Evolutionary conservation across 345 rosid species (phyloP).

Genomic region (Stellera chamaejasme): DNA sequence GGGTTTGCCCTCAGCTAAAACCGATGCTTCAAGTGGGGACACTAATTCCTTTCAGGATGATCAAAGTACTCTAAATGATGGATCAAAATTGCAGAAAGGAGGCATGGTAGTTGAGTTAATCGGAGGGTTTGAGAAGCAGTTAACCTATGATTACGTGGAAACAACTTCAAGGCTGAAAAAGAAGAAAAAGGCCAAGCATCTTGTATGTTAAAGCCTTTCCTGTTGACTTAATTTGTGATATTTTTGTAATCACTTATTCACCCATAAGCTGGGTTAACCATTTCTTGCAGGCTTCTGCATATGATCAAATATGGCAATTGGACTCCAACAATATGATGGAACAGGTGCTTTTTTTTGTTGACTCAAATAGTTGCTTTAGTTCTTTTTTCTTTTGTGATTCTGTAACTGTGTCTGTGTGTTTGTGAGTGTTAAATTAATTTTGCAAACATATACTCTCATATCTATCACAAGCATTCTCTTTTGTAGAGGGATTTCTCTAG

Average conservation of each 20-base stretch:
- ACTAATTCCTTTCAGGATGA: slow-evolving; percentile 96
- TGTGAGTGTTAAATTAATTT: neutral
- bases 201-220: slow-evolving; percentile 34
- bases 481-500: slow-evolving; percentile 68
- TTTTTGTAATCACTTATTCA: too few relatives aligned
- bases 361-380: neutral
- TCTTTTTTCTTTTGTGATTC: neutral
- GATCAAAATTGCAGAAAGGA: slow-evolving; percentile 63
- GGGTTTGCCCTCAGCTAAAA: slow-evolving; percentile 37
- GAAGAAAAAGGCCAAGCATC: slow-evolving; percentile 71
- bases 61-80: slow-evolving; percentile 71
- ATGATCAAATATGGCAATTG: slow-evolving; percentile 74
- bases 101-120: slow-evolving; percentile 77
- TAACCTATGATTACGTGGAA: slow-evolving; percentile 66
- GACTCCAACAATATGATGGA: slow-evolving; percentile 56
- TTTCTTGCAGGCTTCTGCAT: slow-evolving; percentile 64
- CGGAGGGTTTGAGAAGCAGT: slow-evolving; percentile 59
- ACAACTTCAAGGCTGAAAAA: slow-evolving; percentile 75
- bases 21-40: slow-evolving; percentile 97
- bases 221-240: slow-evolving; percentile 4
- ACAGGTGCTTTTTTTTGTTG: slow-evolving; percentile 41
- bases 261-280: slow-evolving; percentile 4
- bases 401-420: neutral
- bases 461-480: slow-evolving; percentile 3
- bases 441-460: neutral